phyloP scores from a whole-genome alignment of 345 rosid species.

The Adansonia digitata region DNA sequence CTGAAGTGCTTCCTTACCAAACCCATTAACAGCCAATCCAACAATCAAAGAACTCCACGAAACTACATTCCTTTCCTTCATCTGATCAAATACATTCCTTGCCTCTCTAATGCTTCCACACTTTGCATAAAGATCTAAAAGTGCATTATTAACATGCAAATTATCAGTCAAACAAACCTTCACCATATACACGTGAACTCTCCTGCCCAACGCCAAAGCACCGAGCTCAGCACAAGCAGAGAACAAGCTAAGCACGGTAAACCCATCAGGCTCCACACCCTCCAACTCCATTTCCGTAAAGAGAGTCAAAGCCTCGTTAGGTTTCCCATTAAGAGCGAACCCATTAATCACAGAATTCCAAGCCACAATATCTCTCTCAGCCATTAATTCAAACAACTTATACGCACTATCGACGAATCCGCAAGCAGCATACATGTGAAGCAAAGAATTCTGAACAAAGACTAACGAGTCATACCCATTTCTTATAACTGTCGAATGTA shows the following conservation, averaged over 20 bases:
- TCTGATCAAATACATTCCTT: constrained; percentile 45
- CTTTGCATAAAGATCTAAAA: constrained; percentile 73
- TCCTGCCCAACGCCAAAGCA: constrained; percentile 61
- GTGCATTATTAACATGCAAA: constrained; percentile 52
- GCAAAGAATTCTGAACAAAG: constrained; percentile 65
- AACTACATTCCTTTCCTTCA: constrained; percentile 54
- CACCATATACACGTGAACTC: constrained; percentile 54
- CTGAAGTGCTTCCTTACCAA: constrained; percentile 64
- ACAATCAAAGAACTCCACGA: constrained; percentile 81
- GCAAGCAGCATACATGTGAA: constrained; percentile 47
- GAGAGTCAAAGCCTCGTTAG: constrained; percentile 54
- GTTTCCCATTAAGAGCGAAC: constrained; percentile 63
- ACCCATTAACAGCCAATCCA: constrained; percentile 84
- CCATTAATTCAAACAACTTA: constrained; percentile 64
- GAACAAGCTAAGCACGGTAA: constrained; percentile 69
- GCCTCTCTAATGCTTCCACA: constrained; percentile 62
- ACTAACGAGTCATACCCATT: constrained; percentile 62
- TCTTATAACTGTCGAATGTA: constrained; percentile 47
- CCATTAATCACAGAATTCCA: constrained; percentile 93
- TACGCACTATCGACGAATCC: constrained; percentile 46
- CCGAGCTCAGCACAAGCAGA: constrained; percentile 80
- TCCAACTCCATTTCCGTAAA: constrained; percentile 47
- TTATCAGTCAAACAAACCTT: constrained; percentile 51
- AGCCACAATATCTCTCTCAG: constrained; percentile 62
- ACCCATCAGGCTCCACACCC: constrained; percentile 69